Evolutionary conservation across 768 basidiomycete species (phyloP).

Genomic region (Suillus placidus): DNA sequence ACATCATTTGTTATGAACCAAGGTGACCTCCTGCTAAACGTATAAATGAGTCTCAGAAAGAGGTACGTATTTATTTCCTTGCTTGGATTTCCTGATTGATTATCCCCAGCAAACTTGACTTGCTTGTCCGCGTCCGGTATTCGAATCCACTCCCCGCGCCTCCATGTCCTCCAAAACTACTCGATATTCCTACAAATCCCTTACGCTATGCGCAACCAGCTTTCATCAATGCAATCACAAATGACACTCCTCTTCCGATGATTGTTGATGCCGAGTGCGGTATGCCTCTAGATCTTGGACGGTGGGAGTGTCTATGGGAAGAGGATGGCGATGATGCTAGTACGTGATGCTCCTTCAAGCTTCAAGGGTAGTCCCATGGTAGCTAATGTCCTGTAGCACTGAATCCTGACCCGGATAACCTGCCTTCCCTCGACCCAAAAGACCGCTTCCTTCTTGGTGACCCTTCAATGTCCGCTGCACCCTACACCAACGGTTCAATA

Average conservation of each 20-base stretch:
- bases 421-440: constrained; percentile 68
- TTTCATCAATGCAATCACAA: constrained; percentile 79
- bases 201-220: constrained; percentile 85
- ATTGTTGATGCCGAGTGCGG: constrained; percentile 96
- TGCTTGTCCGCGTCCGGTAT: constrained; percentile 92
- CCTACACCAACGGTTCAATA: constrained; percentile 45
- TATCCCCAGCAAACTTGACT: constrained; percentile 73
- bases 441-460: constrained; percentile 80
- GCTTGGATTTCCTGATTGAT: background rate
- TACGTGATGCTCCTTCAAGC: constrained; percentile 34
- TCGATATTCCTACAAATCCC: constrained; percentile 90
- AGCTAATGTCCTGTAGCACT: constrained; percentile 39
- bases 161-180: constrained; percentile 94
- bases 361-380: background rate
- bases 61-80: constrained; percentile 37
- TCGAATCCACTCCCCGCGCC: constrained; percentile 93
- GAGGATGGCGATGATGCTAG: constrained; percentile 73
- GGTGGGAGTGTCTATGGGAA: constrained; percentile 83
- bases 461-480: constrained; percentile 44
- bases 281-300: constrained; percentile 90
- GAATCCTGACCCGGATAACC: constrained; percentile 66
- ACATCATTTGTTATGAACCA: no score
- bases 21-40: background rate
- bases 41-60: constrained; percentile 57
- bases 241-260: constrained; percentile 88